A percentile compares a stretch with the other conserved stretches of the same genome.
Evolutionary conservation across 139 green algal species (phyloP).

Genomic region (Medakamo hakoo): DNA sequence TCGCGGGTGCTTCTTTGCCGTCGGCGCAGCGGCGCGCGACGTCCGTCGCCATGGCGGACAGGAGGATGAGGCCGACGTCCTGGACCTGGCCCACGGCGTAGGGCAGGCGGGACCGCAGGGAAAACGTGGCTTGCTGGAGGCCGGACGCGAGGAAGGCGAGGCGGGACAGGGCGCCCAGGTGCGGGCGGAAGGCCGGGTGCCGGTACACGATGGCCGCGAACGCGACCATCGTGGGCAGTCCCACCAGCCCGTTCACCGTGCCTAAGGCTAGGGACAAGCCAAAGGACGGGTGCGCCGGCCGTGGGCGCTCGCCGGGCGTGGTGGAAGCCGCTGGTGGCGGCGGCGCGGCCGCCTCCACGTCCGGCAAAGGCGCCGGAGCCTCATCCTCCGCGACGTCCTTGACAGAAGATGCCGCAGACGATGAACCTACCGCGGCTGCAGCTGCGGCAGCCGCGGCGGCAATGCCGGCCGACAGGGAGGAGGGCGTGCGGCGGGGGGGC

Average conservation of each 20-base stretch:
- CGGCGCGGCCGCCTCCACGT: too few species aligned
- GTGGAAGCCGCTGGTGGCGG: too few species aligned
- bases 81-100: conserved; percentile 61
- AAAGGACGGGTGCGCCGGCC: neutral
- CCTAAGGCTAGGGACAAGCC: conserved; percentile 8
- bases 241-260: conserved; percentile 40
- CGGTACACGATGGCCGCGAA: conserved; percentile 61
- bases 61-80: conserved; percentile 24
- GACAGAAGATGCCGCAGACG: too few species aligned
- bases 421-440: too few species aligned
- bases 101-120: conserved; percentile 26
- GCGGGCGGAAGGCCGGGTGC: conserved; percentile 23
- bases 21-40: conserved; percentile 1
- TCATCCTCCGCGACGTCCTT: too few species aligned
- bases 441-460: too few species aligned
- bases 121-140: conserved; percentile 56
- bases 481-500: too few species aligned
- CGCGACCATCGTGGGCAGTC: conserved; percentile 50
- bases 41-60: conserved; percentile 44
- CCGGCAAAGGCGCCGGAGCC: too few species aligned
- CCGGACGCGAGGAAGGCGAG: conserved; percentile 42
- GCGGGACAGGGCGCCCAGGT: conserved; percentile 33
- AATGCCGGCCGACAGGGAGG: too few species aligned
- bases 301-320: too few species aligned
- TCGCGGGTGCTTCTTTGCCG: conserved; percentile 9